Evolutionary conservation across 1,284 basidiomycete species (phyloP).

Genomic region (Retiboletus flavoniger): DNA sequence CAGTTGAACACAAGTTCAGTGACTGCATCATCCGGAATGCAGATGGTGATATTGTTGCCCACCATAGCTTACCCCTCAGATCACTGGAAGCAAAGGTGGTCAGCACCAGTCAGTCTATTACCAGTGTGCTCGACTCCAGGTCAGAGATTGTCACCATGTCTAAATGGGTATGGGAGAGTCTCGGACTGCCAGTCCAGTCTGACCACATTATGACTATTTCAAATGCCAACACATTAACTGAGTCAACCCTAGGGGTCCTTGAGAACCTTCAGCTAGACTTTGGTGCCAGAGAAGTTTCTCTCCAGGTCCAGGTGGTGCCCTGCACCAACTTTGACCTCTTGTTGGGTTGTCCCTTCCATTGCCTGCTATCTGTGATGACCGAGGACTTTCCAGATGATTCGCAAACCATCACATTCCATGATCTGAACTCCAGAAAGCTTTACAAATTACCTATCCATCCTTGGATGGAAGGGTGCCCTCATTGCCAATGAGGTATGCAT

Average conservation of each 20-base stretch:
- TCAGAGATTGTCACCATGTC: neutral
- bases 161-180: neutral
- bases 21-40: neutral
- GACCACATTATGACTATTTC: neutral
- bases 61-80: neutral
- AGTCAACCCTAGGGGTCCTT: neutral
- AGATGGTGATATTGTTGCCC: neutral
- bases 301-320: neutral
- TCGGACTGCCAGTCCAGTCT: neutral
- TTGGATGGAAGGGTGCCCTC: neutral
- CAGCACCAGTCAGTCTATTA: neutral
- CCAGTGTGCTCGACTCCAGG: neutral
- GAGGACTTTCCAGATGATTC: neutral
- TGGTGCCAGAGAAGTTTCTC: too few species aligned
- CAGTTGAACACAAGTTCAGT: neutral
- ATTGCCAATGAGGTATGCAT: neutral
- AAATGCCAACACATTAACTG: neutral
- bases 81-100: neutral
- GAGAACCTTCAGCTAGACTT: too few species aligned
- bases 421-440: neutral
- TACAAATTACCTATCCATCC: neutral
- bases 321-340: neutral
- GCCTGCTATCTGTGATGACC: neutral
- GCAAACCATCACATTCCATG: neutral
- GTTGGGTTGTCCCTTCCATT: neutral